phyloP scores from a whole-genome alignment of 495 filamentous ascomycete genomes.

The Penicillium cinerascens region DNA sequence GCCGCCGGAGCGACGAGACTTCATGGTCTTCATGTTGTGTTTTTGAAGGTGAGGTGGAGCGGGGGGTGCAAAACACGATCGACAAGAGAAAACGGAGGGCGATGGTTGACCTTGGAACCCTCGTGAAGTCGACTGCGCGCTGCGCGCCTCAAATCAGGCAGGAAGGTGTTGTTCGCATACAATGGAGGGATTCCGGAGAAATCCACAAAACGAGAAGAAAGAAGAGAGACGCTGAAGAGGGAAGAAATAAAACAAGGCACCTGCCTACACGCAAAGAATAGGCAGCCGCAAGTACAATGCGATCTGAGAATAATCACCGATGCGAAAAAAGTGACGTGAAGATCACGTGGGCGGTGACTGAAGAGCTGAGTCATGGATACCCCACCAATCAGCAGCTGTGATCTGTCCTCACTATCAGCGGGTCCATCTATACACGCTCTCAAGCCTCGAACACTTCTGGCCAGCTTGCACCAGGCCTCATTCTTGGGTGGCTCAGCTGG shows the following conservation, averaged over 20 bases:
- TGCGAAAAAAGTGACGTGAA: slow-evolving; percentile 23
- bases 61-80: slow-evolving; percentile 5
- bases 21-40: slow-evolving; percentile 36
- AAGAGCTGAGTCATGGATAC: slow-evolving; percentile 17
- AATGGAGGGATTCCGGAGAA: slow-evolving; percentile 3
- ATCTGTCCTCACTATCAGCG: slow-evolving; percentile 33
- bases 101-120: slow-evolving; percentile 2
- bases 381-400: slow-evolving; percentile 37
- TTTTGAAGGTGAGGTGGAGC: neutral
- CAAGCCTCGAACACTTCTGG: slow-evolving; percentile 12
- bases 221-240: slow-evolving; percentile 1
- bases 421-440: slow-evolving; percentile 12
- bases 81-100: neutral
- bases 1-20: slow-evolving; percentile 29
- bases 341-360: slow-evolving; percentile 21
- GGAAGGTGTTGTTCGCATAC: slow-evolving; percentile 21
- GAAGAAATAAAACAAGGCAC: slow-evolving; percentile 3
- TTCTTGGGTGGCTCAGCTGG: slow-evolving; percentile 7
- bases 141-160: slow-evolving; percentile 25
- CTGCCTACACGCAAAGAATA: neutral
- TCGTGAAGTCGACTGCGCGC: slow-evolving; percentile 21
- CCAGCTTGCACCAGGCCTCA: slow-evolving; percentile 23
- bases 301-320: slow-evolving; percentile 15
- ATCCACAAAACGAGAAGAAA: neutral
- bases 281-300: neutral